Evolutionary conservation across 345 rosid species (phyloP).

Genomic region (Kernera saxatilis): DNA sequence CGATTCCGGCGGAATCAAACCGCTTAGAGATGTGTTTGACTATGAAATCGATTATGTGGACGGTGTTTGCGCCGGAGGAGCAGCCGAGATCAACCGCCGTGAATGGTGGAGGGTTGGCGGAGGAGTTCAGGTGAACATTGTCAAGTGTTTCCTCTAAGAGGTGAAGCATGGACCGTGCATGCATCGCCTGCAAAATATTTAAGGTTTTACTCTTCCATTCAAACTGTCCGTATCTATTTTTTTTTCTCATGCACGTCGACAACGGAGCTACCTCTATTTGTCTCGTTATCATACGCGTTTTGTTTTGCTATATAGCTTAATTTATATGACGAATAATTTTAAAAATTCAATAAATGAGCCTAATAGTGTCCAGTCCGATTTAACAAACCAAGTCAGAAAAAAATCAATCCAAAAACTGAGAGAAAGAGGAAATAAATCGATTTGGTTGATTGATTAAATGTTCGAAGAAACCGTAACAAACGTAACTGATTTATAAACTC

Average conservation of each 20-base stretch:
- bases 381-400: neutral
- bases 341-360: no score
- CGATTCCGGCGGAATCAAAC: conserved; percentile 47
- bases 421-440: neutral
- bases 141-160: conserved; percentile 84
- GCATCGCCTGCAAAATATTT: conserved; percentile 54
- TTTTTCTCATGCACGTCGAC: neutral
- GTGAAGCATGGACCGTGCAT: conserved; percentile 90
- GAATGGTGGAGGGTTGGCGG: conserved; percentile 47
- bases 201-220: neutral
- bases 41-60: conserved; percentile 59
- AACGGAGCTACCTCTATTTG: neutral
- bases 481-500: no score
- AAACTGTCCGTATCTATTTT: neutral
- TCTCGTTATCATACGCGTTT: neutral
- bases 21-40: conserved; percentile 76
- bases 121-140: conserved; percentile 44
- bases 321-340: no score
- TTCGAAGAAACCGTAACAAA: neutral
- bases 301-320: neutral
- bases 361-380: no score
- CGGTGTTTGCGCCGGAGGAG: conserved; percentile 73
- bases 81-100: conserved; percentile 90
- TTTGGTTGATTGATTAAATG: neutral
- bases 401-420: neutral